A percentile compares a stretch with the other conserved stretches of the same genome.
Evolutionary conservation across 192 early-diverging fungal species (phyloP).

Genomic region (Diversispora eburnea): DNA sequence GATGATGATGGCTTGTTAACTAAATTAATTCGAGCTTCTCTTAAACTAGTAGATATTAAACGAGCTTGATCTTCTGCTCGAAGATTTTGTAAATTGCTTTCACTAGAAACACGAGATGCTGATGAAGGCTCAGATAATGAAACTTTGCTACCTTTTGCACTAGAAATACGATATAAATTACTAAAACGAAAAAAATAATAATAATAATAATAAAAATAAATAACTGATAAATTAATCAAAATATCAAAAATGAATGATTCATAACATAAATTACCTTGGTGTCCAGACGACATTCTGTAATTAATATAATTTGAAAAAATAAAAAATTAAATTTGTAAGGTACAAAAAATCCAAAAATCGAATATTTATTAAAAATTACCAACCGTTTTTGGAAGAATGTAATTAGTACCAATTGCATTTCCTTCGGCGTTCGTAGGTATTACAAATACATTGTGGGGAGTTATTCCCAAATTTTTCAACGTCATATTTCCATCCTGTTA

Average conservation of each 20-base stretch:
- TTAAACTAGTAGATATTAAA: constrained; percentile 30
- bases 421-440: constrained; percentile 43
- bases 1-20: constrained; percentile 31
- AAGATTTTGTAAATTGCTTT: constrained; percentile 35
- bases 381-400: background rate
- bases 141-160: constrained; percentile 13
- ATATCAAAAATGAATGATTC: too few species aligned
- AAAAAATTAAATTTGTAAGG: too few species aligned
- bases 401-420: background rate
- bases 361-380: background rate
- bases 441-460: constrained; percentile 68
- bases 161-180: constrained; percentile 1
- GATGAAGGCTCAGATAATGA: constrained; percentile 23
- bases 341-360: background rate
- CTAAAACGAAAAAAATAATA: background rate
- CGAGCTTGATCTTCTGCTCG: constrained; percentile 26
- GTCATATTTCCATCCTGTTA: constrained; percentile 38
- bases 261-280: constrained; percentile 26
- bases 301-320: background rate
- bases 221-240: background rate
- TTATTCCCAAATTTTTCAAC: constrained; percentile 60
- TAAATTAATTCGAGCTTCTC: constrained; percentile 21
- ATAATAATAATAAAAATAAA: background rate
- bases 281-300: constrained; percentile 35
- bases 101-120: constrained; percentile 36